Evolutionary conservation across 2,329 filamentous ascomycete species (phyloP).

Genomic region (Arachnomyces sp.): DNA sequence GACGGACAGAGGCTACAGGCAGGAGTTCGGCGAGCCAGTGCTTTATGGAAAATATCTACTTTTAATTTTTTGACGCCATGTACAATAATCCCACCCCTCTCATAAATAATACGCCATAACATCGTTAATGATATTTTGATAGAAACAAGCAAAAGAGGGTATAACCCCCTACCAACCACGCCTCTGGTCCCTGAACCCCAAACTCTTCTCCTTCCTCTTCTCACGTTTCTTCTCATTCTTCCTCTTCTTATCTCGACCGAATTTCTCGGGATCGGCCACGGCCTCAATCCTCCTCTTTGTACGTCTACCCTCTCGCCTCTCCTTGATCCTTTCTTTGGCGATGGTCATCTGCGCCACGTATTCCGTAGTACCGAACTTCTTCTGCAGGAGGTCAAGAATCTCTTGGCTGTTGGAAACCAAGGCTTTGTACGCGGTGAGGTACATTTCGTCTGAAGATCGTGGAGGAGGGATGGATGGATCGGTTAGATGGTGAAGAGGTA

Average conservation of each 20-base stretch:
- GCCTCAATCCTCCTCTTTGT: constrained; percentile 86
- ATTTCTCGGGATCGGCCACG: constrained; percentile 70
- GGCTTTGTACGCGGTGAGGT: constrained; percentile 60
- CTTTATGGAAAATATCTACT: not conserved
- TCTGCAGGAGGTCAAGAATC: constrained; percentile 72
- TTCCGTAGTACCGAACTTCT: constrained; percentile 68
- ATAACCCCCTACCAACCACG: constrained; percentile 52
- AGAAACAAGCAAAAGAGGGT: constrained; percentile 1
- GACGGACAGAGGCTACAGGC: no score
- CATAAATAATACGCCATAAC: constrained; percentile 3
- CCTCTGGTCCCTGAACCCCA: constrained; percentile 62
- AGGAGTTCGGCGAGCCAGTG: not conserved
- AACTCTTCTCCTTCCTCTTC: constrained; percentile 67
- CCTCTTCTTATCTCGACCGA: constrained; percentile 69
- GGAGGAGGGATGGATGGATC: constrained; percentile 67
- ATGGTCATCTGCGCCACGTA: constrained; percentile 67
- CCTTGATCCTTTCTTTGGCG: constrained; percentile 64
- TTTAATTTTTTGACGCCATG: constrained; percentile 1
- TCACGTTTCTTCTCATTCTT: constrained; percentile 78
- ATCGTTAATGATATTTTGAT: not conserved
- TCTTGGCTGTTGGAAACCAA: constrained; percentile 66
- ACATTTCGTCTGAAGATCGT: constrained; percentile 60
- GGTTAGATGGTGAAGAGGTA: constrained; percentile 72
- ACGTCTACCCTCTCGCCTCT: constrained; percentile 63
- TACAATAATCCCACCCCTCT: constrained; percentile 1